These are phyloP conservation scores for Penicillium sp. DNA, from an alignment of 2,329 filamentous ascomycete genomes.

Conservation along the genomic window DNA sequence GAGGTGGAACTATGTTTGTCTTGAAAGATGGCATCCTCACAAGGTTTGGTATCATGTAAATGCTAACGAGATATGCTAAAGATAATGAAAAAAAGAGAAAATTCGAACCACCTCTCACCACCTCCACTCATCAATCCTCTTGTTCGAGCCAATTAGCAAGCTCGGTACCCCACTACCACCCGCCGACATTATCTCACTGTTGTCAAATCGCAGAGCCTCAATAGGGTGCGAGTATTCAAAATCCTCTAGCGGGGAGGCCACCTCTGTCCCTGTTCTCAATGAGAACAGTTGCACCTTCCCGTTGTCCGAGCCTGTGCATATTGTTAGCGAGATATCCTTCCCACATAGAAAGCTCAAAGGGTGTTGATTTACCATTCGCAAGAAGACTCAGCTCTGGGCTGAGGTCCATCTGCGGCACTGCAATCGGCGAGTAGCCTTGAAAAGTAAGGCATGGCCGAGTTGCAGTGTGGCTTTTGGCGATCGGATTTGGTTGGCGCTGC, in stretches of 20 bases:
- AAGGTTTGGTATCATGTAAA: too few species aligned
- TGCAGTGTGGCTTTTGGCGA: conserved; percentile 26
- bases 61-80: too few species aligned
- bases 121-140: conserved; percentile 39
- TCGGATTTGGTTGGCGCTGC: conserved; percentile 30
- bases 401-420: conserved; percentile 37
- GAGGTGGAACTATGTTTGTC: too few species aligned
- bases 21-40: too few species aligned
- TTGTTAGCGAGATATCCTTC: not conserved
- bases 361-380: conserved; percentile 33
- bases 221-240: conserved; percentile 27
- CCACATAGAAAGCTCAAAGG: not conserved
- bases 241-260: conserved; percentile 29
- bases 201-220: conserved; percentile 35
- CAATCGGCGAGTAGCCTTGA: conserved; percentile 28
- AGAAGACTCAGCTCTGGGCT: conserved; percentile 38
- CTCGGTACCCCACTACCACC: conserved; percentile 33
- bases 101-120: conserved; percentile 22
- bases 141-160: conserved; percentile 34
- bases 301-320: conserved; percentile 31
- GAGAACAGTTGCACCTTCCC: conserved; percentile 40
- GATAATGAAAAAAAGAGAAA: too few species aligned
- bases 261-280: conserved; percentile 34
- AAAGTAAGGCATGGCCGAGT: conserved; percentile 40
- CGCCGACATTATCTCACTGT: conserved; percentile 17